Base-by-base conservation (phyloP, 2,329 filamentous ascomycete genomes). In the Penicillium expansum region DNA sequence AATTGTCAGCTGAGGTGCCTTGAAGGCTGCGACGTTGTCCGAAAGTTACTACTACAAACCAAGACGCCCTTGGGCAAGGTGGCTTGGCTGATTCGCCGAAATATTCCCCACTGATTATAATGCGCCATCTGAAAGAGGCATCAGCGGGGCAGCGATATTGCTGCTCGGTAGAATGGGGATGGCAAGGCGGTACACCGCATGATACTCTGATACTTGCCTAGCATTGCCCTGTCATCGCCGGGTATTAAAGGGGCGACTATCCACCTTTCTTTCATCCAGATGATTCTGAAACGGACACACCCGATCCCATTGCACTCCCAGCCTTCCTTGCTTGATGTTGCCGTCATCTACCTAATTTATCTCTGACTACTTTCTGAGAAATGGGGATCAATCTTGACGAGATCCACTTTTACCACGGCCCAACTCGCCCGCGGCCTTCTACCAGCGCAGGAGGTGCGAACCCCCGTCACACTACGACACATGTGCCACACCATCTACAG, bases 321-420 rank as follows among this genome's bases (percentile, higher is more conserved):
- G 13, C 20, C 18, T 20, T 29, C 44, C 22, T 52, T 39, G 44
- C 24, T n/a, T 27, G 44, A n/a, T 29, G 38, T 39, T 52, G 2
- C n/a, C n/a, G n/a, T n/a, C n/a, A n/a, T n/a, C n/a, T 52, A 3
- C n/a, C 37, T 52, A 3, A 16, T 27, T 38, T 51, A 2, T 51
- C 11, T 43, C 29, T 52, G 37, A 43, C 10, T 13, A 43, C 49
- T 35, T 43, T 52, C 30, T 39, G 4, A 35, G 20, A 61, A 52
- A 58, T 58, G 27, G 51, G 42, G 51, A 51, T 55, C 20, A 30
- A 55, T 55, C 56, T 58, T 55, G 41, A 58, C 47, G 27, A 58
- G 55, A 58, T 58, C 45, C 47, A 58, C 41, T 58, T 58, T 41
- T 58, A 58, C 33, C n/a, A 51, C 55, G 20, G 56, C 44, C 51